These are phyloP conservation scores for Nannochloropsis gaditana DNA, from an alignment of 108 stramenopile genomes.

Conservation along the genomic window DNA sequence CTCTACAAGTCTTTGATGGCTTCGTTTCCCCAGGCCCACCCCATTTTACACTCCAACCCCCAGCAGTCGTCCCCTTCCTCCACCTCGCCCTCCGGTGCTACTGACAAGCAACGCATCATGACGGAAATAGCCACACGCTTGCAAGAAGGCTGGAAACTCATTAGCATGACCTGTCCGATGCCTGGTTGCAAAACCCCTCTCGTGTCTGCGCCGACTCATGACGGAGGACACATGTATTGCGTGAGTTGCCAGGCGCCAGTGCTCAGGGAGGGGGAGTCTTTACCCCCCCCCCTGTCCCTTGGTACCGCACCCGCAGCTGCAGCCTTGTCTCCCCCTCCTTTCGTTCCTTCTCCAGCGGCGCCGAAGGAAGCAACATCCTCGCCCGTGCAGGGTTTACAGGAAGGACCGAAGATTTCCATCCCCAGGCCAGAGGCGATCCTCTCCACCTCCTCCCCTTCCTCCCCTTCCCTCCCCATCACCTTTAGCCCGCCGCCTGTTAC, in stretches of 20 bases:
- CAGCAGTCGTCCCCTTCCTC: not conserved
- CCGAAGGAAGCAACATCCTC: too few relatives aligned
- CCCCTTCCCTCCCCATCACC: not conserved
- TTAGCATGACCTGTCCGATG: not conserved
- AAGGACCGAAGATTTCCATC: too few relatives aligned
- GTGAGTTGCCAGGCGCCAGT: not conserved
- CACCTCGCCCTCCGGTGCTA: not conserved
- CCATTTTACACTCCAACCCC: not conserved
- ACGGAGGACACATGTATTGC: not conserved
- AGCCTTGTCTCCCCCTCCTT: not conserved
- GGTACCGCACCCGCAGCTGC: not conserved
- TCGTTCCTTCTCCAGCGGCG: too few relatives aligned
- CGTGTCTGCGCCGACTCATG: not conserved
- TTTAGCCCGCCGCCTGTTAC: not conserved
- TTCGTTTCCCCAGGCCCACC: not conserved
- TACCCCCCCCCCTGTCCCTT: not conserved
- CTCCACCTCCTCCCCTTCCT: not conserved
- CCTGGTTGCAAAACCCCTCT: slow-evolving; percentile 19
- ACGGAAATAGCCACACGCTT: not conserved
- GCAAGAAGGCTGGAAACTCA: slow-evolving; percentile 15
- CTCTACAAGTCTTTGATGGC: not conserved
- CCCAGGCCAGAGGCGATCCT: not conserved
- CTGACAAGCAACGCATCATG: slow-evolving; percentile 15
- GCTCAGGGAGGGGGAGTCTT: not conserved
- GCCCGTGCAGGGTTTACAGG: too few relatives aligned